Base-by-base conservation (phyloP, 106 monocot genomes). In the Triglochin maritima region DNA sequence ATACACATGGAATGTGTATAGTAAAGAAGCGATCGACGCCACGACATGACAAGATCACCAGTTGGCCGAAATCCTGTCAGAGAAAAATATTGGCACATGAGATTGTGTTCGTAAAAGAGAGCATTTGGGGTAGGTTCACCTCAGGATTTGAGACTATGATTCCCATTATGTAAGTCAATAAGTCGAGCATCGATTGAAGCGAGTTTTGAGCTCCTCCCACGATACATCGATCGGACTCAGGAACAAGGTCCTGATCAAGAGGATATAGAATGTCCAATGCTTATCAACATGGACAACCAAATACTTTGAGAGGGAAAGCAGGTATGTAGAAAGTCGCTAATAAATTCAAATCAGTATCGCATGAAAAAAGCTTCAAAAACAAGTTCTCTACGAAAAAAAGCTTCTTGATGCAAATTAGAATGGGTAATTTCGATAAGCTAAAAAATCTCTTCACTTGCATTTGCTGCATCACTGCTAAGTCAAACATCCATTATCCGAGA, bases 401-500 rank as follows among this genome's bases (percentile, higher is more conserved):
- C 0, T 0, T 29, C 29, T 29, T 29, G 29, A 29, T 29, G 29
- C 29, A 29, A 29, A 29, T 29, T 29, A 29, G 29, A 29, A 29
- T 29, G 29, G 29, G 29, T 29, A 29, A 29, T 29, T 29, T 29
- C 29, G 29, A 29, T 29, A 52, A 52, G 2, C 7, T 7, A 11
- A 6, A 52, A 8, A 52, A 52, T 8, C 11, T 52, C 47, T 15
- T 48, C 72, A 86, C 93, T 89, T 96, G 90, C 90, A 96, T 88
- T 70, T 81, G 90, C 73, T 96, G 95, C 75, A 84, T 88, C 61
- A 96, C 87, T 45, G 87, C 75, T 56, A 96, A 74, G 78, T 96
- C 95, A 77, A 96, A 96, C 87, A 96, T 87, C 95, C 95, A 96
- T 65, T 90, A 71, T 9, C 95, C 95, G n/a, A 96, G 79, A 44